Conservation (phyloP, 371 early-diverging fungal species). For the Coemansia sp. region DNA sequence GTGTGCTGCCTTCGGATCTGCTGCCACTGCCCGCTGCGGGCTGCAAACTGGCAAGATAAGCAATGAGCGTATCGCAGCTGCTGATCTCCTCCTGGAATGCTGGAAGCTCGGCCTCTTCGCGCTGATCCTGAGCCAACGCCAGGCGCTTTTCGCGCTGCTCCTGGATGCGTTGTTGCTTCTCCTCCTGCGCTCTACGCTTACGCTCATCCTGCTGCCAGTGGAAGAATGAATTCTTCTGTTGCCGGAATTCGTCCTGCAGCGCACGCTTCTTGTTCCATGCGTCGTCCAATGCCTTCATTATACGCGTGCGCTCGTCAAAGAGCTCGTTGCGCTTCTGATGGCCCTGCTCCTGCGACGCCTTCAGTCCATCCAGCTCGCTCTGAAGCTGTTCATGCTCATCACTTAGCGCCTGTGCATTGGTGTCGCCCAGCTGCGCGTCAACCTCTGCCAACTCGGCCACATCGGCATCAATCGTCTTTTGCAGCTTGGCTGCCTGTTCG, state of each 20-base stretch:
- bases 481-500: slow-evolving; percentile 67
- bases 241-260: slow-evolving; percentile 70
- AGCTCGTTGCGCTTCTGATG: slow-evolving; percentile 67
- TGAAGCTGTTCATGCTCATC: slow-evolving; percentile 67
- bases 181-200: slow-evolving; percentile 65
- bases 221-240: slow-evolving; percentile 74
- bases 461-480: slow-evolving; percentile 72
- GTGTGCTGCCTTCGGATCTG: slow-evolving; percentile 28
- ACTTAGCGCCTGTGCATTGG: slow-evolving; percentile 63
- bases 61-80: slow-evolving; percentile 74
- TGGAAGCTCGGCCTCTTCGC: slow-evolving; percentile 84
- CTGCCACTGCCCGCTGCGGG: slow-evolving; percentile 12
- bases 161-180: slow-evolving; percentile 62
- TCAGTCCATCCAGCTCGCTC: slow-evolving; percentile 70
- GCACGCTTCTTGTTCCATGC: slow-evolving; percentile 67
- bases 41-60: slow-evolving; percentile 61
- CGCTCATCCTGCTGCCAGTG: slow-evolving; percentile 74
- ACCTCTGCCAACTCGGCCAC: slow-evolving; percentile 65
- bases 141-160: slow-evolving; percentile 68
- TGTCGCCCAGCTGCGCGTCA: slow-evolving; percentile 66
- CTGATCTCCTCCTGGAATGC: slow-evolving; percentile 86
- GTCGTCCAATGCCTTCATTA: slow-evolving; percentile 73
- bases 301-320: slow-evolving; percentile 68
- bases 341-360: slow-evolving; percentile 61
- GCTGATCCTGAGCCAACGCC: slow-evolving; percentile 68